phyloP scores from a whole-genome alignment of 1,139 yeast genomes.

The Kurtzmaniella quercitrusa region DNA sequence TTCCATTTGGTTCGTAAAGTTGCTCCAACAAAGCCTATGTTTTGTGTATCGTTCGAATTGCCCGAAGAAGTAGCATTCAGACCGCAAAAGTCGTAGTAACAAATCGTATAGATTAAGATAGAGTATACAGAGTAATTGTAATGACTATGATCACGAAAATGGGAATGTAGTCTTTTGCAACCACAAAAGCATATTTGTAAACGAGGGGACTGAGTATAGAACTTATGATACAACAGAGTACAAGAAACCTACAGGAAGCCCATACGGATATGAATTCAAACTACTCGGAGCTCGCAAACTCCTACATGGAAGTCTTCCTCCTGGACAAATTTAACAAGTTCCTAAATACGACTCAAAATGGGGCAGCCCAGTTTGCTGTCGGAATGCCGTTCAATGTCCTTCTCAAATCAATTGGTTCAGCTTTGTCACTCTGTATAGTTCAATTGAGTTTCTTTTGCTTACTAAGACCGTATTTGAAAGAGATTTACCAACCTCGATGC shows the following conservation, averaged over 20 bases:
- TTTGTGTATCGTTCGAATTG: conserved; percentile 72
- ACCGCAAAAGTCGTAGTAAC: not conserved
- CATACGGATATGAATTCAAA: conserved; percentile 10
- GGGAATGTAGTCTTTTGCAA: too few species aligned
- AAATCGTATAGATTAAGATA: not conserved
- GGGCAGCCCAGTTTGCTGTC: conserved; percentile 43
- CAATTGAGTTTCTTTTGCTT: conserved; percentile 53
- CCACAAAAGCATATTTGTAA: not conserved
- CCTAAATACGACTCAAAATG: conserved; percentile 54
- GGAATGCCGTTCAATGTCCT: conserved; percentile 39
- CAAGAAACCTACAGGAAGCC: not conserved
- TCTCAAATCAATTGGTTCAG: conserved; percentile 46
- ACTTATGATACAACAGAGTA: not conserved
- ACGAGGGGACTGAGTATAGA: too few species aligned
- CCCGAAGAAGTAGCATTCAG: conserved; percentile 76
- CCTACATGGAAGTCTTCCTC: conserved; percentile 25
- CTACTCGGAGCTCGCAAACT: conserved; percentile 20
- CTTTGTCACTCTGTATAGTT: conserved; percentile 46
- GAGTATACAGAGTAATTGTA: not conserved
- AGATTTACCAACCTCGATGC: conserved; percentile 56
- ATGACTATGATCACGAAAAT: too few species aligned
- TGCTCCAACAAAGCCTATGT: conserved; percentile 97
- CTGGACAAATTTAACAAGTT: conserved; percentile 31
- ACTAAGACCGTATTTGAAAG: conserved; percentile 41
- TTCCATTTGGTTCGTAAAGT: conserved; percentile 90